These are phyloP conservation scores for Dendryphion nanum DNA, from an alignment of 2,329 filamentous ascomycete genomes.

Conservation along the genomic window DNA sequence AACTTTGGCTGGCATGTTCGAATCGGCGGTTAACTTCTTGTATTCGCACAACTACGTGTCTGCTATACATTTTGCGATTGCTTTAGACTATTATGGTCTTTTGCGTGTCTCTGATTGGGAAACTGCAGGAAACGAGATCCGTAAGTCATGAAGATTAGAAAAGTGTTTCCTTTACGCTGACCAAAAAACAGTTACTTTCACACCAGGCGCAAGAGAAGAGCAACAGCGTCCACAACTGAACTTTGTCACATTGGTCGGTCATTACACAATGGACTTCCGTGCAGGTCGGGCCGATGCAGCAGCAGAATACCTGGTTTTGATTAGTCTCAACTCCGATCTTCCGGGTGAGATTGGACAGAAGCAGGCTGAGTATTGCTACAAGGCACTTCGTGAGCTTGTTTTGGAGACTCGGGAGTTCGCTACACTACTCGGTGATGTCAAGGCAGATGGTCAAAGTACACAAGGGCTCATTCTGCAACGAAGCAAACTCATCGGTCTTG, in stretches of 20 bases:
- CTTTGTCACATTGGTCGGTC: conserved; percentile 89
- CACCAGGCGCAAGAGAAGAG: conserved; percentile 66
- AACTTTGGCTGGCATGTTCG: conserved; percentile 86
- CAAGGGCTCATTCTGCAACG: conserved; percentile 85
- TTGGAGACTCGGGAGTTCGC: conserved; percentile 97
- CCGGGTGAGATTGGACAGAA: conserved; percentile 70
- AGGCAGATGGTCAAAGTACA: conserved; percentile 79
- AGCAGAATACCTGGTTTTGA: conserved; percentile 87
- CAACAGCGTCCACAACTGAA: conserved; percentile 79
- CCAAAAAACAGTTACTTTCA: no score
- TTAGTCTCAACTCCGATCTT: conserved; percentile 87
- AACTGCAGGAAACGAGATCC: conserved; percentile 57
- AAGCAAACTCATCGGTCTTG: conserved; percentile 74
- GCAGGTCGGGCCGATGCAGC: conserved; percentile 85
- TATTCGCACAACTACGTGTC: conserved; percentile 91
- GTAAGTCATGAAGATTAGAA: no score
- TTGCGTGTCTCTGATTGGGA: conserved; percentile 82
- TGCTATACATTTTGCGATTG: conserved; percentile 91
- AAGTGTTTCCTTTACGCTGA: no score
- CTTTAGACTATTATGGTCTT: conserved; percentile 64
- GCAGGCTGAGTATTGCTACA: conserved; percentile 82
- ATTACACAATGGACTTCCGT: conserved; percentile 95
- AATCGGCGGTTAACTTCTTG: conserved; percentile 87
- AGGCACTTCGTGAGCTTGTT: conserved; percentile 88
- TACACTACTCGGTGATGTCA: conserved; percentile 87